Base-by-base conservation (phyloP, 495 filamentous ascomycete genomes). In the Talaromyces liani region DNA sequence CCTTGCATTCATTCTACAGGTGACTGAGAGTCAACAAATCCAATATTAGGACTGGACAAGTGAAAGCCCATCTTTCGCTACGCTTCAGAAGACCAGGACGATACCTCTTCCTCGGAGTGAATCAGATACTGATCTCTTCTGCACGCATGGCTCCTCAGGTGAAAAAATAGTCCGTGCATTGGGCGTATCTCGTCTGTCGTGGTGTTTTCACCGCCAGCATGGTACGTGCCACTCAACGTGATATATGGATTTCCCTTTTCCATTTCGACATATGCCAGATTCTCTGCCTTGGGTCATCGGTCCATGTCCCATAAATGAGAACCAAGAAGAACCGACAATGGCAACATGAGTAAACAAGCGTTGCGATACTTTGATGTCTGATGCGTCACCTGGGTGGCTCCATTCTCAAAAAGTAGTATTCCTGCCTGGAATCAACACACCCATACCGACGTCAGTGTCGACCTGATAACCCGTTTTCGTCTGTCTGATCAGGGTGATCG, bases 241-340 rank as follows among this genome's bases (percentile, higher is more conserved):
- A 60, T n/a, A 25, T 6, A 25, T 10, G 22, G 34, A 8, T 60
- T n/a, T 45, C 58, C 58, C n/a, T 24, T 24, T 36, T 36, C 22
- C 58, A 60, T 45, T 24, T 24, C 22, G 9, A 12, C 33, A 60
- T 60, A 45, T n/a, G 24, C 5, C 14, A 60, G 24, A 14, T 22
- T 18, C 14, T 36, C 22, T 3, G 14, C 58, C 6, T 18, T 25
- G 25, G 58, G 33, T 33, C 12, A 31, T 7, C n/a, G 4, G 6
- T n/a, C 58, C 4, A 12, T 6, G 12, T 34, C n/a, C 57, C 57
- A 59, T 8, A 59, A 22, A 36, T 59, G 57, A 59, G 57, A 59
- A 33, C 1, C 16, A 20, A 27, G 31, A 51, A 51, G n/a, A n/a
- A 51, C 27, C 64, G 62, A 66, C 70, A 72, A 51, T 6, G 3